phyloP scores from a whole-genome alignment of 768 basidiomycete species.

The Trametes elegans region DNA sequence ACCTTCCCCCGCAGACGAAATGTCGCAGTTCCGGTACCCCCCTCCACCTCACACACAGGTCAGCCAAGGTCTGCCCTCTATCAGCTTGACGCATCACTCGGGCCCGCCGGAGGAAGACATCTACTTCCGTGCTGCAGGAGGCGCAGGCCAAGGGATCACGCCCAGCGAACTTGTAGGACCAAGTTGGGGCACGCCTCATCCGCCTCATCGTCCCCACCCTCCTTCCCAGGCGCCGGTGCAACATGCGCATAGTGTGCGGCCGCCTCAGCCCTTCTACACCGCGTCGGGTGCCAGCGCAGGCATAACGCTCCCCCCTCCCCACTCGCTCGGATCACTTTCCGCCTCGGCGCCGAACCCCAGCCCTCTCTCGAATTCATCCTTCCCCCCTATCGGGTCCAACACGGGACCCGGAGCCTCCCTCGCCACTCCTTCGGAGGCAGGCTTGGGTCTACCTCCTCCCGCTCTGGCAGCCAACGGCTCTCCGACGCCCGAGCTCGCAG shows the following conservation, averaged over 20 bases:
- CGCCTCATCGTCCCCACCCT: background rate
- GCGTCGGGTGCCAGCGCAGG: background rate
- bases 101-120: constrained; percentile 15
- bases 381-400: constrained; percentile 9
- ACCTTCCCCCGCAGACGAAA: constrained; percentile 13
- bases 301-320: constrained; percentile 17
- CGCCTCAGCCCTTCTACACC: constrained; percentile 11
- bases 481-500: constrained; percentile 17
- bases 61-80: constrained; percentile 6
- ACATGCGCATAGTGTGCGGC: constrained; percentile 9
- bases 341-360: constrained; percentile 15
- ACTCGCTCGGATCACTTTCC: constrained; percentile 17
- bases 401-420: background rate
- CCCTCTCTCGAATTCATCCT: constrained; percentile 10
- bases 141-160: background rate
- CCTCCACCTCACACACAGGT: background rate
- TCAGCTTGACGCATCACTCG: constrained; percentile 9
- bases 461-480: constrained; percentile 6
- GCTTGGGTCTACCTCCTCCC: background rate
- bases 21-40: constrained; percentile 7
- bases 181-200: constrained; percentile 1
- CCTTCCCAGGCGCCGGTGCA: constrained; percentile 3
- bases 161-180: constrained; percentile 11
- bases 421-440: background rate
- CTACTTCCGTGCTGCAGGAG: constrained; percentile 16